Evolutionary conservation across 768 basidiomycete genomes (phyloP).

Genomic region (Artomyces pyxidatus): DNA sequence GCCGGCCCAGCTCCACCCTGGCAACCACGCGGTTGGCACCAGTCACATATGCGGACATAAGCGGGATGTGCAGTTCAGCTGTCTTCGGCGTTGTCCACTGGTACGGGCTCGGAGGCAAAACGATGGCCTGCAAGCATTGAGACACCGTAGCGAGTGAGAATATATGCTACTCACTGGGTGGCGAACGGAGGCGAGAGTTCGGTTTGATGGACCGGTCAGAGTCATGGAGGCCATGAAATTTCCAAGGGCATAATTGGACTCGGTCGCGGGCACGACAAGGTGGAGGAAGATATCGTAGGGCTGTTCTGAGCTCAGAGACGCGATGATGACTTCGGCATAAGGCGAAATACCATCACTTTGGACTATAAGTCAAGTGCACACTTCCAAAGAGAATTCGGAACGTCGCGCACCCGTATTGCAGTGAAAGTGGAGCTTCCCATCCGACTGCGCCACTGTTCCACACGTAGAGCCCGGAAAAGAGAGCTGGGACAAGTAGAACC

Average conservation of each 20-base stretch:
- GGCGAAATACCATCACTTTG: constrained; percentile 56
- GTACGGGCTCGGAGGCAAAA: constrained; percentile 34
- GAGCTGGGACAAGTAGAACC: constrained; percentile 48
- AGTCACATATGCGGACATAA: constrained; percentile 48
- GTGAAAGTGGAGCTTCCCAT: constrained; percentile 61
- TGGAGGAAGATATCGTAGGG: constrained; percentile 70
- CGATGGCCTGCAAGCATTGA: constrained; percentile 42
- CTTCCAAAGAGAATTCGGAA: neutral
- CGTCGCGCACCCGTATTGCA: constrained; percentile 73
- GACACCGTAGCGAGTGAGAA: neutral
- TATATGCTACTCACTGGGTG: constrained; percentile 46
- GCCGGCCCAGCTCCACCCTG: constrained; percentile 64
- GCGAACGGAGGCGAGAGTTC: constrained; percentile 51
- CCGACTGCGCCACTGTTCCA: constrained; percentile 64
- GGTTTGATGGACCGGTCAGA: constrained; percentile 51
- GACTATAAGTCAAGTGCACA: neutral
- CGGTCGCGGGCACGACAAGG: constrained; percentile 55
- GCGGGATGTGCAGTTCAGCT: constrained; percentile 42
- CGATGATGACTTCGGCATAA: constrained; percentile 49
- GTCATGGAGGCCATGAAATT: constrained; percentile 78
- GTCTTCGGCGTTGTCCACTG: constrained; percentile 33
- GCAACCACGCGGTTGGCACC: constrained; percentile 43
- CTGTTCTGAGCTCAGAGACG: constrained; percentile 47
- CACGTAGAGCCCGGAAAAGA: constrained; percentile 63
- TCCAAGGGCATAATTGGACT: constrained; percentile 64